Base-by-base conservation (phyloP, 208 protist genomes). In the Crithidia brevicula region DNA sequence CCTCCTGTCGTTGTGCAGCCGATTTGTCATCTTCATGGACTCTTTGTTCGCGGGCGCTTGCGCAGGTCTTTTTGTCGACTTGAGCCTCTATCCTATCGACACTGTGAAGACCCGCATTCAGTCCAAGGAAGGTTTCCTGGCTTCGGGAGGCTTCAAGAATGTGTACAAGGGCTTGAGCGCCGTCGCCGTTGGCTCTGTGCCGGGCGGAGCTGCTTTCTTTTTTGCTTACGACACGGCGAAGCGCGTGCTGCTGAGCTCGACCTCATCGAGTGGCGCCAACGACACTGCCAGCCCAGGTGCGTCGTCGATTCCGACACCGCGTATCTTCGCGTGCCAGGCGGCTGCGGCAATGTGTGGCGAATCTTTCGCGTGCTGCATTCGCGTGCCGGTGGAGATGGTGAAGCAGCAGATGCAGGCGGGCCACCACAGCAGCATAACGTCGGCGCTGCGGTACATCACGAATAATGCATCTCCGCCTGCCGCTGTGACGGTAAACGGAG, bases 41-140 rank as follows among this genome's bases (percentile, higher is more conserved):
- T 94, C 85, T 8, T 70, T 97, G 1, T 36, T 91, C 8, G 86
- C 92, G 1, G 96, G 96, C 45, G 92, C 89, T 3, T 68, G 82
- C 10, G 96, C 94, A 0, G 96, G 96, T 27, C 66, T 95, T 8
- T 76, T 85, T 16, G 93, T 97, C 11, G 96, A 98, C 64, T 34
- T 97, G 9, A 91, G 77, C 16, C 83, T 98, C 16, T 97, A 93
- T 58, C 96, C 96, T 0, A 86, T 98, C 38, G 96, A 98, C 77
- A 98, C 96, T 0, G 57, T 98, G 40, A 98, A 98, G 67, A 98
- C 94, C 25, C 89, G 96, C 11, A 70, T 96, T 16, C 95, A 97
- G 72, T 85, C 85, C 1, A 85, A 81, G 36, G 49, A 83, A 11
- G 93, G 95, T 0, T 97, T 97, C 72, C 30, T 71, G 15, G 79